phyloP scores from a whole-genome alignment of 345 rosid species.

The Turnera subulata region DNA sequence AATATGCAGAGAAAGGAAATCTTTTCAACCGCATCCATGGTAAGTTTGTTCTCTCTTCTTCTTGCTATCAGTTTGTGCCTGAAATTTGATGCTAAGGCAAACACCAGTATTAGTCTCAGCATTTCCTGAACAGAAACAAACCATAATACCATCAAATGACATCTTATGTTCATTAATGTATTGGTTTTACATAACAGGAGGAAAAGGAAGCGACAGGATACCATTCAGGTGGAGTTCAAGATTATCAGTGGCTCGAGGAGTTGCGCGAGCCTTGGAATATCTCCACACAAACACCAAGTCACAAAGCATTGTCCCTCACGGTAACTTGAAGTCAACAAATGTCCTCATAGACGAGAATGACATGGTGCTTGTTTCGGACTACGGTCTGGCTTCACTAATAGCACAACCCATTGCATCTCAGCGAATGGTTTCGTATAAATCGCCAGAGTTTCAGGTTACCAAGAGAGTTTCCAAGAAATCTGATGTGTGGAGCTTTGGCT shows the following conservation, averaged over 20 bases:
- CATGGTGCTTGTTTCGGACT: slow-evolving; percentile 40
- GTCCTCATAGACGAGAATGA: slow-evolving; percentile 43
- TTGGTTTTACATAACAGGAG: slow-evolving; percentile 23
- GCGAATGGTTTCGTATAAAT: slow-evolving; percentile 36
- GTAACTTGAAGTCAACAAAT: slow-evolving; percentile 56
- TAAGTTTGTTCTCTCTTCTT: slow-evolving; percentile 9
- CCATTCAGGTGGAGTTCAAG: slow-evolving; percentile 50
- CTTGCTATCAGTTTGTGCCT: not conserved
- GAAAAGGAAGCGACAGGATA: slow-evolving; percentile 33
- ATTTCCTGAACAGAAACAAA: too few relatives aligned
- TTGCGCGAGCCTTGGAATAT: slow-evolving; percentile 45
- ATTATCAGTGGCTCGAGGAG: slow-evolving; percentile 38
- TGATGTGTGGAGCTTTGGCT: slow-evolving; percentile 55
- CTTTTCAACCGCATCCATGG: slow-evolving; percentile 51
- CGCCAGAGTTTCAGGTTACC: slow-evolving; percentile 40
- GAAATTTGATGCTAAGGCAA: too few relatives aligned
- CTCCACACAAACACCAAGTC: slow-evolving; percentile 37
- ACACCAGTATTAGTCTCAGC: too few relatives aligned
- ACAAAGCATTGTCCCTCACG: slow-evolving; percentile 34
- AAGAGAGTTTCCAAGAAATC: slow-evolving; percentile 38
- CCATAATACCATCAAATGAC: too few relatives aligned
- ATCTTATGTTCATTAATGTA: too few relatives aligned
- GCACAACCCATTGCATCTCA: slow-evolving; percentile 41
- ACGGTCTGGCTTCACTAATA: slow-evolving; percentile 37
- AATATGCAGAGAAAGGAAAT: slow-evolving; percentile 40